Percentiles rank a stretch among this genome's conserved stretches.
phyloP scores from a whole-genome alignment of 73 alveolate species.

The Paramecium sonneborni region DNA sequence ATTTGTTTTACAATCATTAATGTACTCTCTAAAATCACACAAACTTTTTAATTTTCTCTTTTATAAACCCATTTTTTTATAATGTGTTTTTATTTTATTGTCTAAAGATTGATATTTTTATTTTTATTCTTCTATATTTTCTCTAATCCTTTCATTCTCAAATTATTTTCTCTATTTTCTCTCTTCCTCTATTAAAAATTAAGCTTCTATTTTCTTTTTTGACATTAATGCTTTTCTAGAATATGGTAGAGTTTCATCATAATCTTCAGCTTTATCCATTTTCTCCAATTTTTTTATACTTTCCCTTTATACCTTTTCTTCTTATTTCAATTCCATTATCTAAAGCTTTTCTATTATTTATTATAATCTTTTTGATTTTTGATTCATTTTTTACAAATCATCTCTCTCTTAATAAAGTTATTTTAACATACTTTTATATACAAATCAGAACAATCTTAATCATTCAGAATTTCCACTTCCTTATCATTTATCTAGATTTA shows the following conservation, averaged over 20 bases:
- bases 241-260: constrained; percentile 15
- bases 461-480: background rate
- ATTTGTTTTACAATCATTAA: background rate
- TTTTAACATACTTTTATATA: background rate
- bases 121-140: background rate
- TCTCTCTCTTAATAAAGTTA: background rate
- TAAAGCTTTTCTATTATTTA: background rate
- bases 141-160: background rate
- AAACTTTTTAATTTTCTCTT: background rate
- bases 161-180: background rate
- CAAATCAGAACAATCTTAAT: constrained; percentile 22
- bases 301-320: constrained; percentile 1
- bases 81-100: background rate
- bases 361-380: background rate
- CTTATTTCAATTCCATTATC: background rate
- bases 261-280: constrained; percentile 1
- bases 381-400: background rate
- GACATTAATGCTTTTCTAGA: background rate
- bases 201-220: background rate
- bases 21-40: background rate
- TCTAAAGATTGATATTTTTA: background rate
- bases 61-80: constrained; percentile 16
- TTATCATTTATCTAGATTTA: background rate
- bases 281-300: background rate
- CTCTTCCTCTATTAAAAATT: background rate